Percentiles rank a stretch among this genome's conserved stretches.
phyloP scores from a whole-genome alignment of 371 early-diverging fungal genomes.

The Lichtheimia corymbifera region DNA sequence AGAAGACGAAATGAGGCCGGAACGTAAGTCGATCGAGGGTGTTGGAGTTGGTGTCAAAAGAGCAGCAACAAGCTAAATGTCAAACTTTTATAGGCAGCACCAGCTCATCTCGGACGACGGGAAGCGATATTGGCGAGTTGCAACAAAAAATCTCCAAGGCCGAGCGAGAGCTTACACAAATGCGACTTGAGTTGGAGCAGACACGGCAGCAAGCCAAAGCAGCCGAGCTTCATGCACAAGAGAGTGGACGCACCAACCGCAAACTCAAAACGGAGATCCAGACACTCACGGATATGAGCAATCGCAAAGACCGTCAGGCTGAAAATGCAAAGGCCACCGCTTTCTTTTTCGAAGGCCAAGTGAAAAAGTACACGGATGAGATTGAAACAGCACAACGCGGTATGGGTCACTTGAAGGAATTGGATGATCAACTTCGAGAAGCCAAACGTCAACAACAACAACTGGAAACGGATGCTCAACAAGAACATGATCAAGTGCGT shows the following conservation, averaged over 20 bases:
- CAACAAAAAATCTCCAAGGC: conserved; percentile 50
- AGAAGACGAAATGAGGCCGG: conserved; percentile 11
- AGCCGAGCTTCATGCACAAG: conserved; percentile 46
- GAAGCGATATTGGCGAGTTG: conserved; percentile 51
- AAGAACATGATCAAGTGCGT: conserved; percentile 33
- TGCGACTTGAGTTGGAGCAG: conserved; percentile 40
- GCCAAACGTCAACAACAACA: conserved; percentile 41
- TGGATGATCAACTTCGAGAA: conserved; percentile 46
- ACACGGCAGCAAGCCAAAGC: conserved; percentile 51
- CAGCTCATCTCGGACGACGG: conserved; percentile 34
- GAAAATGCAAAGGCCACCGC: conserved; percentile 56
- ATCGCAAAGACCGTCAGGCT: conserved; percentile 54
- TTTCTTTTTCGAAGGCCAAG: conserved; percentile 54
- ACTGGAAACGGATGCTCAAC: conserved; percentile 32
- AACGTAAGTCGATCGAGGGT: conserved; percentile 5
- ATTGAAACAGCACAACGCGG: conserved; percentile 50
- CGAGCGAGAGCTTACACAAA: conserved; percentile 36
- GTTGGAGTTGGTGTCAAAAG: neutral
- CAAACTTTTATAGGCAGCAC: conserved; percentile 8
- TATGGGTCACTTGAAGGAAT: conserved; percentile 45
- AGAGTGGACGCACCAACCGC: conserved; percentile 51
- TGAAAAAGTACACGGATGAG: conserved; percentile 54
- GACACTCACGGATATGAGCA: conserved; percentile 52
- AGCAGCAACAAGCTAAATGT: neutral
- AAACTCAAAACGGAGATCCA: conserved; percentile 51